Evolutionary conservation across 192 early-diverging fungal genomes (phyloP).

Genomic region (Phycomyces nitens): DNA sequence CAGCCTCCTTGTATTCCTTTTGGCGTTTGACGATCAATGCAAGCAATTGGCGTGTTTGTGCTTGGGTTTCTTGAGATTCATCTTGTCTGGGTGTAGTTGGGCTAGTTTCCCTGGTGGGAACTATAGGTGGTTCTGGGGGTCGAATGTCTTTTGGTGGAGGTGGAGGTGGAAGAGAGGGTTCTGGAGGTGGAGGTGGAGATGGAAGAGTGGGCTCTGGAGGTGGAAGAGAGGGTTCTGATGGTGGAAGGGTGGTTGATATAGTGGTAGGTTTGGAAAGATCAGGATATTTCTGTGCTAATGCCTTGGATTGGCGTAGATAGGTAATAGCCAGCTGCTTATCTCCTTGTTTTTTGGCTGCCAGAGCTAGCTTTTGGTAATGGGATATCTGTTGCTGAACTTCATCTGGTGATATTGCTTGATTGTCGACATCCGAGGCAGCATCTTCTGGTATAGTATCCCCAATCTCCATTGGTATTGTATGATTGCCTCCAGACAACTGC

Average conservation of each 20-base stretch:
- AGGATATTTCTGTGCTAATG: conserved; percentile 16
- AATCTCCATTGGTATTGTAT: neutral
- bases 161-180: neutral
- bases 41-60: conserved; percentile 16
- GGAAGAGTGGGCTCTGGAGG: neutral
- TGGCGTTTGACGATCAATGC: conserved; percentile 30
- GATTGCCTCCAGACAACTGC: neutral
- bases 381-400: conserved; percentile 10
- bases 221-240: neutral
- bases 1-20: conserved; percentile 60
- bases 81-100: neutral
- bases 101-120: neutral
- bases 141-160: neutral
- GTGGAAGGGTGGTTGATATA: neutral
- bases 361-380: conserved; percentile 26
- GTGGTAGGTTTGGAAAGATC: neutral
- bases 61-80: neutral
- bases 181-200: conserved; percentile 1
- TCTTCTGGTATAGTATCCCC: neutral
- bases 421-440: neutral
- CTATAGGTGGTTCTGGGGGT: conserved; percentile 14
- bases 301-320: conserved; percentile 26
- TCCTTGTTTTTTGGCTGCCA: conserved; percentile 24
- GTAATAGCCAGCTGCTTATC: conserved; percentile 27
- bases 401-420: conserved; percentile 5